Evolutionary conservation across 345 rosid genomes (phyloP).

Genomic region (Bruguiera sexangula): DNA sequence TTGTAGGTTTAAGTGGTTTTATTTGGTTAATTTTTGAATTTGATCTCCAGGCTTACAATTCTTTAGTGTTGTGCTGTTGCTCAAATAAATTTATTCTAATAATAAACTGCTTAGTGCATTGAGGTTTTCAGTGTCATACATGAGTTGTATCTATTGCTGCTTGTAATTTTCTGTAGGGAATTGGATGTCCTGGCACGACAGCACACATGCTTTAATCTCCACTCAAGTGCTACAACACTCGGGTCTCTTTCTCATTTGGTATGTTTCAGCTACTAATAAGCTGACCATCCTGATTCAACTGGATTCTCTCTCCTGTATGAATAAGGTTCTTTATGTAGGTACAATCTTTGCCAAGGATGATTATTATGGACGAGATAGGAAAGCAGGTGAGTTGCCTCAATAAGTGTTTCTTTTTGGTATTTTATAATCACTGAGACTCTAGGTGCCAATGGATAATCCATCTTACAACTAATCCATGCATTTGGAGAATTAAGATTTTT

Average conservation of each 20-base stretch:
- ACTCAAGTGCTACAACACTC: conserved; percentile 83
- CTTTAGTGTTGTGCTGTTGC: too few relatives aligned
- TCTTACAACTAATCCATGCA: background rate
- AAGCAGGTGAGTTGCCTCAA: conserved; percentile 61
- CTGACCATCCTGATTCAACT: conserved; percentile 9
- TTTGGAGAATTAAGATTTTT: background rate
- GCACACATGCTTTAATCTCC: conserved; percentile 80
- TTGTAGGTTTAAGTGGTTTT: background rate
- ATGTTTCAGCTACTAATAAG: conserved; percentile 19
- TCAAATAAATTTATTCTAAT: background rate
- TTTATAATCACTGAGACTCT: background rate
- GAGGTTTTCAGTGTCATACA: background rate
- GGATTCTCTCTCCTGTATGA: conserved; percentile 3
- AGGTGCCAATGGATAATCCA: background rate
- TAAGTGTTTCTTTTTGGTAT: conserved; percentile 1
- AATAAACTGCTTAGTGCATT: background rate
- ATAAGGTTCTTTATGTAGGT: conserved; percentile 54
- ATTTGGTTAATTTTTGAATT: background rate
- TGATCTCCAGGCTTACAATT: background rate
- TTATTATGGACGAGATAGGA: conserved; percentile 90
- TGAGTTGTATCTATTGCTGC: background rate
- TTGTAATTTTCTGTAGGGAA: conserved; percentile 56
- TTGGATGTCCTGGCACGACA: conserved; percentile 79
- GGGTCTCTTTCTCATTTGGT: conserved; percentile 93
- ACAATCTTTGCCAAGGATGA: conserved; percentile 95